Conservation (phyloP, 108 stramenopile genomes). For the Asterionellopsis glacialis region DNA sequence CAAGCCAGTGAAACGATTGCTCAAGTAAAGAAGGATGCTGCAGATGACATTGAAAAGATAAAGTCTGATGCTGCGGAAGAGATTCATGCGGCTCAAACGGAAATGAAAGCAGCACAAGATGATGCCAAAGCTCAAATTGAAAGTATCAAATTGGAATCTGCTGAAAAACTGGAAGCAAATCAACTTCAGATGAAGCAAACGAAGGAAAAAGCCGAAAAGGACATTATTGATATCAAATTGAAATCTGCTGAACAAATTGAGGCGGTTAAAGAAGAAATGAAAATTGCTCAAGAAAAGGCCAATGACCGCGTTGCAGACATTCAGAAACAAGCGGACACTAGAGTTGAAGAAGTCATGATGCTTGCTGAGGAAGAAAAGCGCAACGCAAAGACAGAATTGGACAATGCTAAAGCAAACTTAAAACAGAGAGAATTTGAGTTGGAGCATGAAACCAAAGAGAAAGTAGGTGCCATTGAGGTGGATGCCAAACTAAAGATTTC, state of each 20-base stretch:
- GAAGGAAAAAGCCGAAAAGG: no score
- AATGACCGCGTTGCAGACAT: slow-evolving; percentile 2
- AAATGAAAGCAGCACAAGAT: no score
- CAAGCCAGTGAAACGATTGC: no score
- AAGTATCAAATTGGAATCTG: no score
- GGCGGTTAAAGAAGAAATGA: slow-evolving; percentile 3
- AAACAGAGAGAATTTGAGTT: slow-evolving; percentile 5
- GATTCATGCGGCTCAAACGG: no score
- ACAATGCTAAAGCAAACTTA: slow-evolving; percentile 3
- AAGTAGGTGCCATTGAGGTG: neutral
- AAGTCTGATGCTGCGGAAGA: no score
- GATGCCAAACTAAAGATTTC: slow-evolving; percentile 3
- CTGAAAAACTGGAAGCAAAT: no score
- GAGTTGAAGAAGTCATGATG: slow-evolving; percentile 8
- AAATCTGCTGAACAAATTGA: neutral
- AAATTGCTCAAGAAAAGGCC: slow-evolving; percentile 12
- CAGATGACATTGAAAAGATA: no score
- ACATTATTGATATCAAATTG: no score
- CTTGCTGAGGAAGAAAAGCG: slow-evolving; percentile 16
- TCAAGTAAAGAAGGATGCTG: no score
- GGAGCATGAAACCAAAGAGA: neutral
- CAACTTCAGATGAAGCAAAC: no score
- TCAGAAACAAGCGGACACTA: slow-evolving; percentile 1
- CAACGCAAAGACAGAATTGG: neutral
- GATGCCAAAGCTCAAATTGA: no score